phyloP scores from a whole-genome alignment of 2,329 filamentous ascomycete genomes.

The Arthrobotrys musiformis region DNA sequence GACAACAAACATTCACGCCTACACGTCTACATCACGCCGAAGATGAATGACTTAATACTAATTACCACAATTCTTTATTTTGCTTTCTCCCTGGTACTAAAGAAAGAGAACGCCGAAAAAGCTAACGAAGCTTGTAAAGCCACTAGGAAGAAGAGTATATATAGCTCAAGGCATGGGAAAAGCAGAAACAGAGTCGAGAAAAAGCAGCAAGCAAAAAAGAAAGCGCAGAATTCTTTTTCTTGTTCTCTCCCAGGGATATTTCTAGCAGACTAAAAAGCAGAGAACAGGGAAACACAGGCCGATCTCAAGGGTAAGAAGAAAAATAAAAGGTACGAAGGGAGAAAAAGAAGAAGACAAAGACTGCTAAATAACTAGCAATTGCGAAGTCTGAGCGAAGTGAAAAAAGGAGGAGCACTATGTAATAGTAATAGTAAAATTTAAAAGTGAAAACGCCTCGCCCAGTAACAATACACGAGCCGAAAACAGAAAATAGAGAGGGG shows the following conservation, averaged over 20 bases:
- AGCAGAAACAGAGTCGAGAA: constrained; percentile 34
- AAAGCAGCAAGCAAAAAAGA: not conserved
- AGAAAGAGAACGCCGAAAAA: constrained; percentile 3
- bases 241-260: constrained; percentile 21
- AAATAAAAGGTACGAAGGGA: not conserved
- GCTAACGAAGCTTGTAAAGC: not conserved
- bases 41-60: not conserved
- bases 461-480: constrained; percentile 26
- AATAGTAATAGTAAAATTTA: not conserved
- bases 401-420: not conserved
- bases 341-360: constrained; percentile 1
- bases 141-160: not conserved
- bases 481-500: constrained; percentile 19
- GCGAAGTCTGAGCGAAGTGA: constrained; percentile 9
- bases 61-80: constrained; percentile 14
- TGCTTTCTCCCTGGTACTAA: not conserved
- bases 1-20: not conserved
- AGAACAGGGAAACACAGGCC: not conserved
- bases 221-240: constrained; percentile 23
- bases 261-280: not conserved
- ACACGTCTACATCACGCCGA: not conserved
- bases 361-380: not conserved
- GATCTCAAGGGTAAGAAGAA: not conserved
- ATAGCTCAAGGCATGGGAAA: constrained; percentile 6
- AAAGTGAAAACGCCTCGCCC: constrained; percentile 44